phyloP scores from a whole-genome alignment of 1,284 basidiomycete genomes.

The Veloboletus limbatus region DNA sequence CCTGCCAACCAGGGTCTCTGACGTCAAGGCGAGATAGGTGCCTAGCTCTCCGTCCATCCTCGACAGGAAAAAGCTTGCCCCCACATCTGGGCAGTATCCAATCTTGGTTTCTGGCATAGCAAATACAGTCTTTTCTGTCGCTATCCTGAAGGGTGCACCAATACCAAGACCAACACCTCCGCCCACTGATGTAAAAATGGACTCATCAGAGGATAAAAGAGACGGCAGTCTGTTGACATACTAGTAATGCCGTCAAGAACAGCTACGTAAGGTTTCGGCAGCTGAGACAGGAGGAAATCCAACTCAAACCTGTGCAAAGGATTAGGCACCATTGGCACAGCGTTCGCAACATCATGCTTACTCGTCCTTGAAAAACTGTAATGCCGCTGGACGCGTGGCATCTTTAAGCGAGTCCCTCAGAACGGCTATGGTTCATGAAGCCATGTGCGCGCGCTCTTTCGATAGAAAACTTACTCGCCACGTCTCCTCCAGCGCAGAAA shows the following conservation, averaged over 20 bases:
- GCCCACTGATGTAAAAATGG: slow-evolving; percentile 65
- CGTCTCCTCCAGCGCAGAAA: slow-evolving; percentile 96
- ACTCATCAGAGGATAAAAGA: slow-evolving; percentile 18
- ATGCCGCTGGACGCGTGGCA: slow-evolving; percentile 56
- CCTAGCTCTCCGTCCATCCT: slow-evolving; percentile 91
- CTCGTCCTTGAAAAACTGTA: slow-evolving; percentile 91
- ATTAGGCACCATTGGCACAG: slow-evolving; percentile 8
- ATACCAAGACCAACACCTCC: slow-evolving; percentile 91
- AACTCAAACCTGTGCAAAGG: slow-evolving; percentile 71
- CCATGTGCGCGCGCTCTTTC: slow-evolving; percentile 5
- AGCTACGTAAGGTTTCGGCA: slow-evolving; percentile 85
- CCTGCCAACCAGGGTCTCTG: slow-evolving; percentile 69
- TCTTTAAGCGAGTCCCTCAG: slow-evolving; percentile 48
- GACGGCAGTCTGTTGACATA: slow-evolving; percentile 42
- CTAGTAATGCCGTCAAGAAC: slow-evolving; percentile 91
- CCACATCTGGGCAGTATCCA: slow-evolving; percentile 89
- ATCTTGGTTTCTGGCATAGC: slow-evolving; percentile 99
- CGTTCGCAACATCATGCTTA: slow-evolving; percentile 37
- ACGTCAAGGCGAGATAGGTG: slow-evolving; percentile 91
- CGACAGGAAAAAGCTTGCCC: slow-evolving; percentile 87
- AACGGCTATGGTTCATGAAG: slow-evolving; percentile 46
- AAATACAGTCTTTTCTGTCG: slow-evolving; percentile 89
- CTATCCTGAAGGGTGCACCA: slow-evolving; percentile 89
- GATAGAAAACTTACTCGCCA: slow-evolving; percentile 59
- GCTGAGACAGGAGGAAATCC: slow-evolving; percentile 79